Conservation (phyloP, 2,329 filamentous ascomycete genomes). For the Colletotrichum abscissum region DNA sequence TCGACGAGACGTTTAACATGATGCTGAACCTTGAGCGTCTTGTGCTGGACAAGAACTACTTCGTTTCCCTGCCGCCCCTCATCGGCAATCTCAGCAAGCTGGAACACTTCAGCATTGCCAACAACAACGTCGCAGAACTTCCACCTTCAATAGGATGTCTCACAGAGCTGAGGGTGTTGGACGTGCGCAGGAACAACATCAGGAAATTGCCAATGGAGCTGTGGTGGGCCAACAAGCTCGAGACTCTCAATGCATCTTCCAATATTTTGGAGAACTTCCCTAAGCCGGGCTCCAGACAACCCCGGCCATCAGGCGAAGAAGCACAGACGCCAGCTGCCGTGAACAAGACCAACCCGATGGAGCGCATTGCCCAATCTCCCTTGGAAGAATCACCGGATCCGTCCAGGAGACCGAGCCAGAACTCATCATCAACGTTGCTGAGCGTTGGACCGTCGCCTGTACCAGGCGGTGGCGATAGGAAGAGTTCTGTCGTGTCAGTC, state of each 20-base stretch:
- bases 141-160: constrained; percentile 91
- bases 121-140: constrained; percentile 87
- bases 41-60: constrained; percentile 93
- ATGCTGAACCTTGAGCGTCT: constrained; percentile 89
- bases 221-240: constrained; percentile 93
- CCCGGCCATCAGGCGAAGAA: constrained; percentile 68
- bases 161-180: constrained; percentile 84
- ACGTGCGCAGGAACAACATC: constrained; percentile 94
- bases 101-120: constrained; percentile 93
- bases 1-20: constrained; percentile 89
- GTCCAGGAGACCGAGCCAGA: constrained; percentile 83
- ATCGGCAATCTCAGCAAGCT: constrained; percentile 86
- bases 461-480: constrained; percentile 70
- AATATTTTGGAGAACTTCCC: constrained; percentile 93
- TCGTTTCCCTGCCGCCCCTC: constrained; percentile 87
- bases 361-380: constrained; percentile 67
- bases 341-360: constrained; percentile 52
- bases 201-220: constrained; percentile 89
- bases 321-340: constrained; percentile 44
- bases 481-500: constrained; percentile 86
- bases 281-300: constrained; percentile 80
- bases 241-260: constrained; percentile 94
- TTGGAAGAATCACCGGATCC: constrained; percentile 81
- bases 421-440: constrained; percentile 76
- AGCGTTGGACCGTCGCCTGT: constrained; percentile 81